These are phyloP conservation scores for Podila minutissima DNA, from an alignment of 192 early-diverging fungal genomes.

Conservation along the genomic window DNA sequence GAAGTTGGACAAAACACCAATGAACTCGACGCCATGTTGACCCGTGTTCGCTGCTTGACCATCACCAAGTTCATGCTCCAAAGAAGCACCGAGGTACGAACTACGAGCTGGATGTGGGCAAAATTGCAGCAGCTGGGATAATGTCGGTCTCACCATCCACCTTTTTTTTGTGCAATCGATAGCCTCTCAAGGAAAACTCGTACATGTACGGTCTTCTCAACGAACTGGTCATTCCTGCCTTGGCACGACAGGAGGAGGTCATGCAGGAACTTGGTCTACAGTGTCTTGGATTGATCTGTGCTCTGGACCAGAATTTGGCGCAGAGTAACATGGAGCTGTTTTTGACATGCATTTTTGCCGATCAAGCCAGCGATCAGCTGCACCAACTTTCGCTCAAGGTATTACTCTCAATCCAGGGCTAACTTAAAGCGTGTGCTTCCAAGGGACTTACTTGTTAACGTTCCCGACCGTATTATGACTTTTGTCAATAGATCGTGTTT, in stretches of 20 bases:
- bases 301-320: conserved; percentile 79
- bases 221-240: conserved; percentile 76
- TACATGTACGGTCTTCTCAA: conserved; percentile 80
- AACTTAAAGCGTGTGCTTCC: background rate
- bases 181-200: conserved; percentile 74
- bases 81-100: conserved; percentile 67
- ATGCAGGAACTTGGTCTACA: conserved; percentile 83
- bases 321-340: conserved; percentile 79
- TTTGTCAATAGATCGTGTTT: conserved; percentile 62
- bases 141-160: background rate
- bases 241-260: conserved; percentile 71
- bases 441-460: background rate
- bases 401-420: background rate
- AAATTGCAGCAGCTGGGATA: no score
- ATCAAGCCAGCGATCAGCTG: conserved; percentile 65
- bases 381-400: conserved; percentile 79
- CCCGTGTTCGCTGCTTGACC: conserved; percentile 70
- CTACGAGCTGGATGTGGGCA: no score
- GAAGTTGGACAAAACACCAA: conserved; percentile 47
- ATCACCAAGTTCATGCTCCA: conserved; percentile 77
- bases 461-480: background rate
- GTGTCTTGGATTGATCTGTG: conserved; percentile 83
- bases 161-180: background rate
- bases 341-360: conserved; percentile 65
- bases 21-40: conserved; percentile 61